phyloP scores from a whole-genome alignment of 1,284 basidiomycete genomes.

The Austropuccinia psidii region DNA sequence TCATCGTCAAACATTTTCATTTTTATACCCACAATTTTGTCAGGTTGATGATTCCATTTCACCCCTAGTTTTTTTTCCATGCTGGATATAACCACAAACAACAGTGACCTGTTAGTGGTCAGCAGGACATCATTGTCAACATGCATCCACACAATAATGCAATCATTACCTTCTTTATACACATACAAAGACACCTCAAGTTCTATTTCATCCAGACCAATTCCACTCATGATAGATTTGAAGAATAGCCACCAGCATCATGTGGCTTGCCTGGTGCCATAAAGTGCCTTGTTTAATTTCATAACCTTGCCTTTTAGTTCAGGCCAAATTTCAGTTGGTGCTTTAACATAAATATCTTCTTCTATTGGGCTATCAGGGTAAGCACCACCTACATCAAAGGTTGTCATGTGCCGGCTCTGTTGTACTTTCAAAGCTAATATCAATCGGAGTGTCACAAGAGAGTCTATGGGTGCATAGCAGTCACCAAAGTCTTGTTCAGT shows the following conservation, averaged over 20 bases:
- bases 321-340: neutral
- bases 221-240: neutral
- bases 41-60: neutral
- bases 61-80: neutral
- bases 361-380: neutral
- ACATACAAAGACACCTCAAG: neutral
- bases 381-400: neutral
- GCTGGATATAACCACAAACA: neutral
- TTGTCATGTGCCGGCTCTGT: neutral
- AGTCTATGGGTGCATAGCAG: neutral
- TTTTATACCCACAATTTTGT: slow-evolving; percentile 14
- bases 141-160: neutral
- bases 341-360: neutral
- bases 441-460: neutral
- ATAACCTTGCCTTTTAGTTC: neutral
- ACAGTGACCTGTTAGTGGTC: neutral
- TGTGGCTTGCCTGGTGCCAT: neutral
- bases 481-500: neutral
- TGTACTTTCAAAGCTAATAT: neutral
- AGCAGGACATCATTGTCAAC: neutral
- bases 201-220: neutral
- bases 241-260: neutral
- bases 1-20: neutral
- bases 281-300: neutral
- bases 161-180: neutral